Evolutionary conservation across 2,329 filamentous ascomycete genomes (phyloP).

Genomic region (Ophiostoma ips): DNA sequence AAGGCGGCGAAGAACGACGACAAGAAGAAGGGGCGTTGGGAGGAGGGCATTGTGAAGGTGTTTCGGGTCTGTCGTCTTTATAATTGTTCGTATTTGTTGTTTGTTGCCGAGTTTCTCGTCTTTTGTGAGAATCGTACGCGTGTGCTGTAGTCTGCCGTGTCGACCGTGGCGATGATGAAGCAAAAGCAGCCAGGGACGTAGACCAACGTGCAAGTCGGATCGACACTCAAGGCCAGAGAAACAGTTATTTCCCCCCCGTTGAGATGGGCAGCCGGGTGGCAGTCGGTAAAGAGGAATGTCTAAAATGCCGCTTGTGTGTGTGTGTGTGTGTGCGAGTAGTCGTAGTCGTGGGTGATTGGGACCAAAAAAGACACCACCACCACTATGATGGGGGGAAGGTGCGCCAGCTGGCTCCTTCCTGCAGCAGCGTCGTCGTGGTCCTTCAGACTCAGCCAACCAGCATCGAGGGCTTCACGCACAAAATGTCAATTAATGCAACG

Average conservation of each 20-base stretch:
- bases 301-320: background rate
- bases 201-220: too few species aligned
- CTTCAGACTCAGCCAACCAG: conserved; percentile 1
- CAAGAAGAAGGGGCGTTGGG: conserved; percentile 40
- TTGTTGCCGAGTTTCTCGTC: background rate
- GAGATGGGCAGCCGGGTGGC: too few species aligned
- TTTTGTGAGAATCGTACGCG: too few species aligned
- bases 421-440: background rate
- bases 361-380: background rate
- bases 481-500: background rate
- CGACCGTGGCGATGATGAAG: too few species aligned
- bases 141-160: too few species aligned
- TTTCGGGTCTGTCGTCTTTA: background rate
- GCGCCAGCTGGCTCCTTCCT: background rate
- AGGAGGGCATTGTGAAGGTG: conserved; percentile 29
- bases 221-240: too few species aligned
- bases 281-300: background rate
- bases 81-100: background rate
- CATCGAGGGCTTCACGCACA: background rate
- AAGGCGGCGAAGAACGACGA: conserved; percentile 43
- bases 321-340: background rate
- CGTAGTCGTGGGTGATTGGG: background rate
- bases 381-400: too few species aligned
- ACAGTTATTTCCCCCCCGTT: too few species aligned
- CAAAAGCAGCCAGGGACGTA: too few species aligned